These are phyloP conservation scores for Aspergillus ustus DNA, from an alignment of 2,329 filamentous ascomycete genomes.

Conservation along the genomic window DNA sequence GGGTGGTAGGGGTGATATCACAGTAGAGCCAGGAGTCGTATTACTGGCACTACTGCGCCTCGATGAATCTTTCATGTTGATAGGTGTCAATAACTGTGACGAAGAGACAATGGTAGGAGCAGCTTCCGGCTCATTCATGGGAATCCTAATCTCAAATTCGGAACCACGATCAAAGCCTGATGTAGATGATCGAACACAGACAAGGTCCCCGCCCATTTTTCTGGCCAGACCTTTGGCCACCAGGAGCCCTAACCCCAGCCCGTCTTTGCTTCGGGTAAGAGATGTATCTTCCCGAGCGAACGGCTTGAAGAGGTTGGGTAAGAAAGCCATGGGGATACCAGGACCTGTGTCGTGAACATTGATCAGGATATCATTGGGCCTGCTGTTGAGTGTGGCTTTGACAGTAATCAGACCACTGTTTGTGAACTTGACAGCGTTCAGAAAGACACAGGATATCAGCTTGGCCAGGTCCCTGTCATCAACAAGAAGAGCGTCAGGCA, in stretches of 20 bases:
- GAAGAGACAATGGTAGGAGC: conserved; percentile 56
- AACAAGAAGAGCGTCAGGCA: conserved; percentile 54
- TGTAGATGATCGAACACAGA: conserved; percentile 66
- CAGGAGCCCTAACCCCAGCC: conserved; percentile 69
- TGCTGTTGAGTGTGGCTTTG: conserved; percentile 56
- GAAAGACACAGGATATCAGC: conserved; percentile 65
- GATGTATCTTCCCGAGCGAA: conserved; percentile 72
- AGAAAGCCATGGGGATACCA: conserved; percentile 69
- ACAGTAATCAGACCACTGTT: conserved; percentile 66
- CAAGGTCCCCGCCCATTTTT: conserved; percentile 70
- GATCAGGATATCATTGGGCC: conserved; percentile 61
- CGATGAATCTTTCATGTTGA: conserved; percentile 27
- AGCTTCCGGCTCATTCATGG: conserved; percentile 55
- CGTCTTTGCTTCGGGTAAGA: conserved; percentile 69
- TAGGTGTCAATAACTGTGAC: conserved; percentile 46
- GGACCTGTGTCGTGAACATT: conserved; percentile 69
- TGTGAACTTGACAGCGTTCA: conserved; percentile 74
- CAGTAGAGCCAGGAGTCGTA: conserved; percentile 26
- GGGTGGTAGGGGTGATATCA: conserved; percentile 29
- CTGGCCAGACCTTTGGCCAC: conserved; percentile 74
- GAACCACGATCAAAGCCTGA: conserved; percentile 65
- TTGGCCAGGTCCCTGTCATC: conserved; percentile 69
- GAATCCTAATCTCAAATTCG: conserved; percentile 71
- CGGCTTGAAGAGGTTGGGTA: conserved; percentile 70
- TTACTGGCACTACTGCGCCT: conserved; percentile 30